Evolutionary conservation across 306 rosid species (phyloP), one percentile per base, ranked within the genome.

Genomic region (Cotoneaster glaucophyllus): DNA sequence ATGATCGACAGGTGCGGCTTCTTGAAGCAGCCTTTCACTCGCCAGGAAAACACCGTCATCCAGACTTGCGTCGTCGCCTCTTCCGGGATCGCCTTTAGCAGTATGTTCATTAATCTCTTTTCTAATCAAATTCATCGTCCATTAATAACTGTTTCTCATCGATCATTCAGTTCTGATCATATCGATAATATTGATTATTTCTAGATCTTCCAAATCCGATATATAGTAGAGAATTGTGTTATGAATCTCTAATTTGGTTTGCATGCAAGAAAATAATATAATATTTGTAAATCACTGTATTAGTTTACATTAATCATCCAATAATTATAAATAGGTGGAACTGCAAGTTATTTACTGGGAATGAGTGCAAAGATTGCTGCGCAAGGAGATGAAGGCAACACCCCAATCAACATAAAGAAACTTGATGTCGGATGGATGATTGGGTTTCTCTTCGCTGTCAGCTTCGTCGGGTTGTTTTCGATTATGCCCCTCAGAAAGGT

Each of bases 21-120:
- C 31, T 68, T 91, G 82, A 79, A 66, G 14, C 89, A 83, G 64
- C 97, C 97, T 2, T 91, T 91, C 85, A 89, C 91, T 68, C 92
- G 93, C 34, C 97, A 91, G 69, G 97, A 91, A 53, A 89, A 91
- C 52, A 89, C 90, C 28, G 93, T 91, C 26, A 89, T 91, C 62
- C 97, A 89, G 70, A 91, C 97, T 2, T 91, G 89, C 22, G 90
- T 91, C 11, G 93, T 88, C 24, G 95, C 97, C 29, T 89, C 95
- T 25, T 91, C 97, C n/a, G 97, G 97, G 59, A 86, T 91, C 25
- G 91, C 97, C n/a, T 91, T 89, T 45, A 91, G 93, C 83, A 90
- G 97, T 91, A 81, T 31, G 87, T 79, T 37, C 45, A 17, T 5
- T 21, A 22, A 2, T 11, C 21, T 2, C 28, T 61, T 3, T 43